Base-by-base conservation (phyloP, 768 basidiomycete genomes). In the Termitomyces sp. region DNA sequence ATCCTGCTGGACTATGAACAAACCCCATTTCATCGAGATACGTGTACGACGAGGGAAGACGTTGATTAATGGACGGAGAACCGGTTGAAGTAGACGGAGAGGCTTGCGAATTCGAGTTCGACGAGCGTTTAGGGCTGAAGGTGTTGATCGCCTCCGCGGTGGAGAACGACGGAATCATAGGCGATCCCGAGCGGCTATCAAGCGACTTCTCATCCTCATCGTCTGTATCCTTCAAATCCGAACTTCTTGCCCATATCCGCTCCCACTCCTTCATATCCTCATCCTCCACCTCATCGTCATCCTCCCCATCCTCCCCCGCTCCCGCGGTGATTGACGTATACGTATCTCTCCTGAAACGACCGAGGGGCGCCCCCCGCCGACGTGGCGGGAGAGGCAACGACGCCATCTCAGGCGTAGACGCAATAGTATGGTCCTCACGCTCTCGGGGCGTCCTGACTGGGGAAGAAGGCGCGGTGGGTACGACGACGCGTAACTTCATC, bases 131-230 rank as follows among this genome's bases (percentile, higher is more conserved):
- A 0, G 64, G 36, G 11, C 68, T 59, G 59, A 84, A 84, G n/a
- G 76, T 68, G 66, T 83, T 84, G 62, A 83, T 79, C 28, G 75
- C 71, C 9, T 74, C 77, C 1, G 71, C 68, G 0, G 78, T 82
- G 7, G 80, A 82, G 61, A 86, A 86, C 18, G 77, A 70, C 6
- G 85, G 84, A 9, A 83, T 82, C 44, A 73, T 75, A 18, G 81
- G 83, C 1, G 82, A 80, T 6, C 45, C 61, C 1, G 63, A 42
- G 1, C 58, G 49, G n/a, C 55, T 50, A 5, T 54, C 40, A 0
- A 24, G 24, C 11, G 11, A 18, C 15, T 28, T 18, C 40, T 48
- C 46, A 11, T 52, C 48, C 5, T 22, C 35, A 70, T 66, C 36
- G 63, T 28, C 36, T 63, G 63, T 13, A 58, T 58, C 20, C 61